Conservation (phyloP, 208 protist genomes). For the Tritrichomonas musculus region DNA sequence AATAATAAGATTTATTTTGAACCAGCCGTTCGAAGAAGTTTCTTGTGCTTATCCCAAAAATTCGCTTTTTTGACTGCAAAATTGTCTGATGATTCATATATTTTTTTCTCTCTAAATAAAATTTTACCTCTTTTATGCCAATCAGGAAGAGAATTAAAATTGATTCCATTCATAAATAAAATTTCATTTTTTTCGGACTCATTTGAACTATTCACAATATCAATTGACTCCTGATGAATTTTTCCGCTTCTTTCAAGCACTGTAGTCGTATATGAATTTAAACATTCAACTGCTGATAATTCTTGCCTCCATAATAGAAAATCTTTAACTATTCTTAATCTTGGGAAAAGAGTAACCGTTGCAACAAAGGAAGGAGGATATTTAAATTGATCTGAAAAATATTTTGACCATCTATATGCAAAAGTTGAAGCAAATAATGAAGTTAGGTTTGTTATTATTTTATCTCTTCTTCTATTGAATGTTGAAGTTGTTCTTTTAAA, state of each 20-base stretch:
- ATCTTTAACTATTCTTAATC: conserved; percentile 20
- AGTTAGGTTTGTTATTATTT: conserved; percentile 30
- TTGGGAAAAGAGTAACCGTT: conserved; percentile 29
- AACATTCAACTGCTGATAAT: conserved; percentile 20
- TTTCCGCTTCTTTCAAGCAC: neutral
- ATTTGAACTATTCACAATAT: neutral
- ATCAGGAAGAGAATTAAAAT: neutral
- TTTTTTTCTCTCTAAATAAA: neutral
- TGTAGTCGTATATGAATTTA: conserved; percentile 31
- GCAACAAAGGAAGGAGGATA: conserved; percentile 29
- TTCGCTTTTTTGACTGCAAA: neutral
- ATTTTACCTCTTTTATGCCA: neutral
- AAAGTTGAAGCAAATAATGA: conserved; percentile 34
- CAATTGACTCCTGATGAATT: neutral
- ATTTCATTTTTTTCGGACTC: neutral
- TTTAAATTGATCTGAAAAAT: neutral
- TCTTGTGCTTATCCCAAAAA: no score
- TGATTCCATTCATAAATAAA: neutral
- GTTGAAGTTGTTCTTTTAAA: neutral
- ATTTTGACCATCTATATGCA: conserved; percentile 23
- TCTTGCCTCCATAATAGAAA: conserved; percentile 34
- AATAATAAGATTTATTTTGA: no score
- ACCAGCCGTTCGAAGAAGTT: no score
- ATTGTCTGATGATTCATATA: neutral
- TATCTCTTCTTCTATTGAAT: conserved; percentile 26